These are phyloP conservation scores for Amanita subjunquillea DNA, from an alignment of 768 basidiomycete genomes.

Conservation along the genomic window DNA sequence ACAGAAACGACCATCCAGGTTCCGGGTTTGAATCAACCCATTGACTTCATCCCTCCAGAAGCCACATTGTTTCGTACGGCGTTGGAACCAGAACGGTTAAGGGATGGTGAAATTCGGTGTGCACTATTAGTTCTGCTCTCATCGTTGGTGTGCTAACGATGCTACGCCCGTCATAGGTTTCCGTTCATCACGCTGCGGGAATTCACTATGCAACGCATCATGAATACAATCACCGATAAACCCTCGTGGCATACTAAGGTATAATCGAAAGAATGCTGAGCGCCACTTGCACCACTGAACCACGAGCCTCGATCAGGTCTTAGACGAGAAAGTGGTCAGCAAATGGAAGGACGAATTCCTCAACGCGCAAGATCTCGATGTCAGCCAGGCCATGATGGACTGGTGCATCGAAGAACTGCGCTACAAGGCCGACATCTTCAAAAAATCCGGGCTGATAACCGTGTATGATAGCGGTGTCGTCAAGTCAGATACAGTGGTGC, in stretches of 20 bases:
- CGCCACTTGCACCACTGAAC: not conserved
- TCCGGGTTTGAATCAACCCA: not conserved
- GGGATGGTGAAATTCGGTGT: not conserved
- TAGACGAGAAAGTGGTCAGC: not conserved
- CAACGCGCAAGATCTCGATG: not conserved
- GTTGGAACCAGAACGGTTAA: not conserved
- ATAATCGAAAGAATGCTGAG: not conserved
- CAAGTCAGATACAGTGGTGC: constrained; percentile 21
- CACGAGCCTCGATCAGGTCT: not conserved
- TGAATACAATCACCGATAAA: constrained; percentile 26
- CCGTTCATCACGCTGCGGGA: constrained; percentile 18
- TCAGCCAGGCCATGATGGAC: constrained; percentile 9
- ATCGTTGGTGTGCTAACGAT: not conserved
- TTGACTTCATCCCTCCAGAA: not conserved
- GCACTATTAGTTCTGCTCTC: not conserved
- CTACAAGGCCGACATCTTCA: constrained; percentile 9
- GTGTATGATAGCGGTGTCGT: constrained; percentile 11
- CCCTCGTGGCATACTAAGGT: constrained; percentile 22
- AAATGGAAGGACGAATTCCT: not conserved
- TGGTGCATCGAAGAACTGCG: constrained; percentile 14
- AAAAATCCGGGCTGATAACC: constrained; percentile 2
- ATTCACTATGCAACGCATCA: constrained; percentile 22
- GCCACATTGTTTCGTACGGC: not conserved
- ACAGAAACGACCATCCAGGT: too few relatives aligned
- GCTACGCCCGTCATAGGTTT: constrained; percentile 4